Evolutionary conservation across 2,329 filamentous ascomycete species (phyloP).

Genomic region (Fusarium sambucinum): DNA sequence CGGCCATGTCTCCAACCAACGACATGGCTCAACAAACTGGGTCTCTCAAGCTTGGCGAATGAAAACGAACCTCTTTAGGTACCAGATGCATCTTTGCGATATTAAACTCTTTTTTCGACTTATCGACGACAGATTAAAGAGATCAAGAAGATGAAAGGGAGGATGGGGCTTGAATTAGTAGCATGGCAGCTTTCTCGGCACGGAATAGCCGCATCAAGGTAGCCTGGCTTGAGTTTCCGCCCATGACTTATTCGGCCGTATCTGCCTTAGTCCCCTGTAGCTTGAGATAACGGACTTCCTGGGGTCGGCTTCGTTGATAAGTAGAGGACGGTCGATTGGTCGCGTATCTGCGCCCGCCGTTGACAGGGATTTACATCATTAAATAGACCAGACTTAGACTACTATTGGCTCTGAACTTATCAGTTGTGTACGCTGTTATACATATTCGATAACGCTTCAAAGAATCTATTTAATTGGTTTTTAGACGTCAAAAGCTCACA

Average conservation of each 20-base stretch:
- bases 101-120: conserved; percentile 1
- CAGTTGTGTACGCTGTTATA: conserved; percentile 20
- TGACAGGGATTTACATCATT: conserved; percentile 22
- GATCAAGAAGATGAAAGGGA: conserved; percentile 1
- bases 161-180: conserved; percentile 12
- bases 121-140: conserved; percentile 1
- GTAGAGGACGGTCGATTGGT: conserved; percentile 26
- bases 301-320: conserved; percentile 28
- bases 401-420: conserved; percentile 20
- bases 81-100: conserved; percentile 59
- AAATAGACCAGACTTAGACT: conserved; percentile 4
- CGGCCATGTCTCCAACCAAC: conserved; percentile 26
- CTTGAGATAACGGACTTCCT: conserved; percentile 23
- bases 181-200: conserved; percentile 15
- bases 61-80: conserved; percentile 60
- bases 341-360: conserved; percentile 17
- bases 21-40: conserved; percentile 24
- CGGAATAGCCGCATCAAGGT: conserved; percentile 37
- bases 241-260: conserved; percentile 26
- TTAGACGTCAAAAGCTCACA: background rate
- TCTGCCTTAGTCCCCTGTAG: conserved; percentile 22
- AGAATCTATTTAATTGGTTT: conserved; percentile 1
- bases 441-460: conserved; percentile 18
- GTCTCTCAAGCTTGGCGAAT: conserved; percentile 22
- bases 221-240: conserved; percentile 23